A percentile compares a stretch with the other conserved stretches of the same genome.
Conservation (phyloP, 2,329 filamentous ascomycete species). For the Sporothrix dimorphospora region DNA sequence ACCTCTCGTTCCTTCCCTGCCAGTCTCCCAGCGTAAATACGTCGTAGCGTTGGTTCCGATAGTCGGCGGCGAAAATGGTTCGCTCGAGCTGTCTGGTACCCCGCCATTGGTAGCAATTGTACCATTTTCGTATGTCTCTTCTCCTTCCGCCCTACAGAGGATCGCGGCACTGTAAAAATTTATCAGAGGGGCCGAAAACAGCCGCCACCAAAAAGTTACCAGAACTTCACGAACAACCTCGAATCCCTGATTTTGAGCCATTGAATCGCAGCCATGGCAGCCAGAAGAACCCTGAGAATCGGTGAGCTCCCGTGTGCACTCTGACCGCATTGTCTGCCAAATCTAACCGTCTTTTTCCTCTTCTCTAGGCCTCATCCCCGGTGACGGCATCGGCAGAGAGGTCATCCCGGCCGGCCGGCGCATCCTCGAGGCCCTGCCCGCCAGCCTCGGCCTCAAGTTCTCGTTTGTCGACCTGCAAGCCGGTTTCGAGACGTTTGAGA, state of each 20-base stretch:
- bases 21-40: not conserved
- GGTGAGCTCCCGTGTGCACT: no score
- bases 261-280: constrained; percentile 56
- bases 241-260: constrained; percentile 34
- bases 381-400: constrained; percentile 97
- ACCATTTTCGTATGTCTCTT: constrained; percentile 21
- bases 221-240: not conserved
- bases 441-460: constrained; percentile 91
- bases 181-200: constrained; percentile 25
- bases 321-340: no score
- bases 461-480: constrained; percentile 91
- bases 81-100: constrained; percentile 5
- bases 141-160: constrained; percentile 1
- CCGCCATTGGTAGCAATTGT: constrained; percentile 30
- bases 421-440: constrained; percentile 87
- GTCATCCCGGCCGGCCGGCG: constrained; percentile 94
- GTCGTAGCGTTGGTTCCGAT: constrained; percentile 28
- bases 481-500: constrained; percentile 90
- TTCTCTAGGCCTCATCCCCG: constrained; percentile 92
- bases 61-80: constrained; percentile 28
- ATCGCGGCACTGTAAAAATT: constrained; percentile 21
- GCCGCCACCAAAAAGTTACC: constrained; percentile 9
- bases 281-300: constrained; percentile 64
- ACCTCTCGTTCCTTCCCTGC: not conserved
- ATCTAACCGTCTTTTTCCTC: constrained; percentile 13